Percentiles rank a stretch among this genome's conserved stretches.
phyloP scores from a whole-genome alignment of 768 basidiomycete genomes.

The Boletus tomentosulus region DNA sequence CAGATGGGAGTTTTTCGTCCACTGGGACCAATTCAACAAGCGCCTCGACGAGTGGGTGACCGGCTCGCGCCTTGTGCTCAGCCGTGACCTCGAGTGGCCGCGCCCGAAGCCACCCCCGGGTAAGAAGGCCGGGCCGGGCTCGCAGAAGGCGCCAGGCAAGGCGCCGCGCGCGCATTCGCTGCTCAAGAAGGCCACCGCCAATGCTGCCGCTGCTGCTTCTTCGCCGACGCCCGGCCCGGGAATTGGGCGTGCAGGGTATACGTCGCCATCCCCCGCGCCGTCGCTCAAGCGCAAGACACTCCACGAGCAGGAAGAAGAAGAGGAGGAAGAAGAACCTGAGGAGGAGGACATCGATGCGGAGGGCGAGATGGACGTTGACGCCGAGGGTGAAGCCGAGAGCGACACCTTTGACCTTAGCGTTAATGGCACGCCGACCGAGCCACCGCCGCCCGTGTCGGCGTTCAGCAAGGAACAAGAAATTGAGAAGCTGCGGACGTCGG shows the following conservation, averaged over 20 bases:
- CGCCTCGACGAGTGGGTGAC: conserved; percentile 97
- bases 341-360: conserved; percentile 44
- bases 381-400: conserved; percentile 42
- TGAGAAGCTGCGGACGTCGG: conserved; percentile 94
- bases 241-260: conserved; percentile 29
- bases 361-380: conserved; percentile 50
- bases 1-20: conserved; percentile 92
- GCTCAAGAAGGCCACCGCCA: conserved; percentile 65
- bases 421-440: conserved; percentile 42
- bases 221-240: conserved; percentile 43
- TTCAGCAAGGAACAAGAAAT: conserved; percentile 99
- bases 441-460: conserved; percentile 48
- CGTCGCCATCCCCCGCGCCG: conserved; percentile 57
- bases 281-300: conserved; percentile 66
- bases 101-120: conserved; percentile 69
- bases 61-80: conserved; percentile 79
- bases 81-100: conserved; percentile 92
- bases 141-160: conserved; percentile 59
- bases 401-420: conserved; percentile 68
- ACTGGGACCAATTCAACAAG: conserved; percentile 99
- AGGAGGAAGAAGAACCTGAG: conserved; percentile 52
- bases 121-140: conserved; percentile 46
- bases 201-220: conserved; percentile 63
- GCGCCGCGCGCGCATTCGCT: conserved; percentile 55
- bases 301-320: conserved; percentile 60